Evolutionary conservation across 2,329 filamentous ascomycete species (phyloP).

Genomic region (Trichophyton verrucosum): DNA sequence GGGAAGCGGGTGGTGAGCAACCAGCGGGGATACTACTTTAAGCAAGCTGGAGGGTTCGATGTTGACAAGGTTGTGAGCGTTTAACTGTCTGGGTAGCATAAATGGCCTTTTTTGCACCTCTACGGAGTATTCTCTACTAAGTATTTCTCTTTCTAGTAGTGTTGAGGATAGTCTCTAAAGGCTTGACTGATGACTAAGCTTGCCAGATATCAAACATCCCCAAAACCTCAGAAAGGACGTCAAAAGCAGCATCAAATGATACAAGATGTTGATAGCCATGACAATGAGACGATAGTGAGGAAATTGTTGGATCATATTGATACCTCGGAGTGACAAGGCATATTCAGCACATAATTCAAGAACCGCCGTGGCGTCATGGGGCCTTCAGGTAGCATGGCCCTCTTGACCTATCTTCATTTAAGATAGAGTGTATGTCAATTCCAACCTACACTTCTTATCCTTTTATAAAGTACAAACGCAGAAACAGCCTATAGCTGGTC

Average conservation of each 20-base stretch:
- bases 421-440: background rate
- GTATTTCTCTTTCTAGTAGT: too few species aligned
- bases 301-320: background rate
- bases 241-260: background rate
- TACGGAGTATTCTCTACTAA: too few species aligned
- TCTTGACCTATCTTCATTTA: background rate
- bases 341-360: background rate
- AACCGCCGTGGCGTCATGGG: background rate
- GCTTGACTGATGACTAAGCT: background rate
- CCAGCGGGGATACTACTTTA: slow-evolving; percentile 21
- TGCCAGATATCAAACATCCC: background rate
- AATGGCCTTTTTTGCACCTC: too few species aligned
- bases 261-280: background rate
- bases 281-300: too few species aligned
- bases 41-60: slow-evolving; percentile 27
- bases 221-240: background rate
- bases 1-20: slow-evolving; percentile 21
- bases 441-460: background rate
- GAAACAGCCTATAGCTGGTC: background rate
- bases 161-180: too few species aligned
- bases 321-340: background rate
- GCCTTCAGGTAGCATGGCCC: background rate
- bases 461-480: background rate
- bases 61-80: slow-evolving; percentile 15
- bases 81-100: background rate